Evolutionary conservation across 2,329 filamentous ascomycete species (phyloP), one percentile per base, ranked within the genome.

Genomic region (Exserohilum rostratum): DNA sequence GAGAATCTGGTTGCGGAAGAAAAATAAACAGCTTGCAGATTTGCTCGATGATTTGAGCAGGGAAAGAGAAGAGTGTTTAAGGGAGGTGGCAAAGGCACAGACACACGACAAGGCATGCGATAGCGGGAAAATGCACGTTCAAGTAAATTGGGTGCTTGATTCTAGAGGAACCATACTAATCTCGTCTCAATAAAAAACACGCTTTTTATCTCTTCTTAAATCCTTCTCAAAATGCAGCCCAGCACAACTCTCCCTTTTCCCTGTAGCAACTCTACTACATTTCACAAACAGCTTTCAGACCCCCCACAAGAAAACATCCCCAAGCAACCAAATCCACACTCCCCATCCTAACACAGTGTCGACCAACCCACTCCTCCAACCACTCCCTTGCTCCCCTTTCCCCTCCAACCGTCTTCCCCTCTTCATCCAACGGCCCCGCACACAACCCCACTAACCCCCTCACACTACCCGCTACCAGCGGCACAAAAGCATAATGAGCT

Each of bases 311-410:
- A 69, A 45, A 54, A 53, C 18, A 43, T 9, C 2, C 54, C 66
- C 57, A 68, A 54, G 66, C 64, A 27, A 53, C 18, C n/a, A 62
- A 7, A 62, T 71, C 66, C 33, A 68, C 66, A 12, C 46, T 68
- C 13, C 22, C 34, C 62, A 66, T 64, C 53, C 68, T 43, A 0
- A 64, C 15, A 44, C 17, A 61, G 55, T 67, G 68, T 42, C 52
- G 55, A 3, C 58, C 51, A 20, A 62, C 54, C 68, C 65, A 70
- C 40, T 69, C 60, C 35, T 31, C 35, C 22, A 67, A 33, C 50
- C 33, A 58, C 31, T 12, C 12, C 7, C 30, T 47, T 44, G 29
- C 42, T 27, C 5, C 22, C 27, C 15, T 22, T 12, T 33, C 5
- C 5, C 4, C 4, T 9, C 15, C 29, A 11, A 22, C 11, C 42